Base-by-base conservation (phyloP, 108 stramenopile species). In the Nitzschia putrida region DNA sequence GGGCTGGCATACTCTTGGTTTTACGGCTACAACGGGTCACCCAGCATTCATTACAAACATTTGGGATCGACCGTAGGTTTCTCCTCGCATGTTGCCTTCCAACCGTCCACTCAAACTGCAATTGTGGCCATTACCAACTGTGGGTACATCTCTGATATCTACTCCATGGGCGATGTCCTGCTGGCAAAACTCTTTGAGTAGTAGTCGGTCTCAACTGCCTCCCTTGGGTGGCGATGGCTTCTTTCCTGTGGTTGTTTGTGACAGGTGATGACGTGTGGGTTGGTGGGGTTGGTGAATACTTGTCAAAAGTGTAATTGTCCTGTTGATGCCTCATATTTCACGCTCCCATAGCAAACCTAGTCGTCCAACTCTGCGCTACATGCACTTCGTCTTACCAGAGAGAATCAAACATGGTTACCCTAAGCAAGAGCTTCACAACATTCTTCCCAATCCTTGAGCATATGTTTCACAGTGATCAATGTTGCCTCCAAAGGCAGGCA, bases 361-460 rank as follows among this genome's bases (percentile, higher is more conserved):
- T n/a, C n/a, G n/a, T n/a, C n/a, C n/a, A n/a, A n/a, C n/a, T n/a
- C n/a, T n/a, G n/a, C n/a, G n/a, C n/a, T n/a, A n/a, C n/a, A n/a
- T n/a, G n/a, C n/a, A n/a, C n/a, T n/a, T n/a, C n/a, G n/a, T n/a
- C n/a, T n/a, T n/a, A 34, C 29, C 4, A 34, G 1, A 34, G 29
- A 34, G 29, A 34, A 1, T 3, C 29, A 34, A 34, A 34, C 4
- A 1, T 34, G 1, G 29, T 3, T 34, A 34, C 1, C 29, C 29
- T 34, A 34, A 34, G 29, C 1, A 34, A 34, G 29, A 1, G 29
- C 29, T 3, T 34, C 43, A 40, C 68, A 69, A 34, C 74, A 76
- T 7, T 66, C 4, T 38, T 0, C 41, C 74, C 74, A 69, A 37
- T 61, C 56, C 5, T 40, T 12, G 16, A 68, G 16, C 49, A 68